phyloP scores from a whole-genome alignment of 2,329 filamentous ascomycete species.

The Metarhizium robertsii region DNA sequence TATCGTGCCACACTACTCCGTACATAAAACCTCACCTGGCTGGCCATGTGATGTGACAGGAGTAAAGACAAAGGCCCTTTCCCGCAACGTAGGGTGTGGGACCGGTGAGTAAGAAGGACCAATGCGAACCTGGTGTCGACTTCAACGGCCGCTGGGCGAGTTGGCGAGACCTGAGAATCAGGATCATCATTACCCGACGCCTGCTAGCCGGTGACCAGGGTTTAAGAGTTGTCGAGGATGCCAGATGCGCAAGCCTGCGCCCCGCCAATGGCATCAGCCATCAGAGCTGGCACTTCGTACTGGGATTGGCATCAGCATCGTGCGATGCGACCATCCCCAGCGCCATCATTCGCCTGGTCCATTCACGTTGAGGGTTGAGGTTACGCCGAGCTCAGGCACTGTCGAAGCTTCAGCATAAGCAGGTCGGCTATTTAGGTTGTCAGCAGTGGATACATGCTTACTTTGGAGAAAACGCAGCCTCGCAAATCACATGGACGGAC shows the following conservation, averaged over 20 bases:
- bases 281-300: background rate
- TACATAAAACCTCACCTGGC: background rate
- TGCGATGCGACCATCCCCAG: background rate
- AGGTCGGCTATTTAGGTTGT: background rate
- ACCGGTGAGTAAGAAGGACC: conserved; percentile 13
- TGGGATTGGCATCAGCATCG: background rate
- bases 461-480: background rate
- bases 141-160: conserved; percentile 1
- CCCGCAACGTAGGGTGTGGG: conserved; percentile 8
- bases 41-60: conserved; percentile 6
- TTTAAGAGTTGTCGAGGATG: background rate
- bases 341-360: background rate
- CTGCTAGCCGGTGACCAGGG: background rate
- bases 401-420: background rate
- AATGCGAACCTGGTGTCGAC: conserved; percentile 5
- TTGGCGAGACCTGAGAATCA: background rate
- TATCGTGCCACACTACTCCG: background rate
- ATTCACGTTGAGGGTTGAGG: background rate
- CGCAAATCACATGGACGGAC: background rate
- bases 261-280: background rate
- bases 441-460: background rate
- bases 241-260: too few relatives aligned
- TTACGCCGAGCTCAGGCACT: background rate
- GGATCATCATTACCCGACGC: background rate
- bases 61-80: conserved; percentile 4